Percentiles rank a stretch among this genome's conserved stretches.
Conservation (phyloP, 169 alveolate species). For the Toxoplasma gondii region DNA sequence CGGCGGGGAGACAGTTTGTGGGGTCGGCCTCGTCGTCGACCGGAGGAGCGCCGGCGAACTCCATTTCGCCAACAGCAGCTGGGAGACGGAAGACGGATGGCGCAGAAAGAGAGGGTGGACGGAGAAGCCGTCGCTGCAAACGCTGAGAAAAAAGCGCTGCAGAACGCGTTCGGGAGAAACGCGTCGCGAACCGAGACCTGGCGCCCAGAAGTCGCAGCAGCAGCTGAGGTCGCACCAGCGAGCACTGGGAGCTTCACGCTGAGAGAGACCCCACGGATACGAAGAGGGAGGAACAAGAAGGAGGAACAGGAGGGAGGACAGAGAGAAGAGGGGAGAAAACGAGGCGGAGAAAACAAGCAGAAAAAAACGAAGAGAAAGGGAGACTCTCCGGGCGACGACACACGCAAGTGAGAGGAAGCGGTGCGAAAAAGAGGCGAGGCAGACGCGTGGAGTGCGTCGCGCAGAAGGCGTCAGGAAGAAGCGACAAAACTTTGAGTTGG, state of each 20-base stretch:
- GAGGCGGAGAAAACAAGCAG: not conserved
- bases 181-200: no score
- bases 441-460: not conserved
- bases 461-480: not conserved
- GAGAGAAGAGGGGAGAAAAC: not conserved
- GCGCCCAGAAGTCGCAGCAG: no score
- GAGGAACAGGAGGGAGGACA: not conserved
- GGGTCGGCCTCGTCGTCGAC: not conserved
- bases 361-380: not conserved
- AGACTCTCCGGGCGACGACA: not conserved
- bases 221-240: no score
- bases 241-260: no score
- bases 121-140: no score
- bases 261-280: no score
- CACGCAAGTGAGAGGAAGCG: not conserved
- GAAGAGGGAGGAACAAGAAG: no score
- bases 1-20: not conserved
- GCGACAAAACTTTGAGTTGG: not conserved
- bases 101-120: no score
- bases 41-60: not conserved
- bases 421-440: not conserved
- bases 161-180: no score
- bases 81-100: no score
- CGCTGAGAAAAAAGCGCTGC: no score
- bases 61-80: not conserved